Evolutionary conservation across 148 eudicot genomes (phyloP).

Genomic region (Tetragonia tetragonoides): DNA sequence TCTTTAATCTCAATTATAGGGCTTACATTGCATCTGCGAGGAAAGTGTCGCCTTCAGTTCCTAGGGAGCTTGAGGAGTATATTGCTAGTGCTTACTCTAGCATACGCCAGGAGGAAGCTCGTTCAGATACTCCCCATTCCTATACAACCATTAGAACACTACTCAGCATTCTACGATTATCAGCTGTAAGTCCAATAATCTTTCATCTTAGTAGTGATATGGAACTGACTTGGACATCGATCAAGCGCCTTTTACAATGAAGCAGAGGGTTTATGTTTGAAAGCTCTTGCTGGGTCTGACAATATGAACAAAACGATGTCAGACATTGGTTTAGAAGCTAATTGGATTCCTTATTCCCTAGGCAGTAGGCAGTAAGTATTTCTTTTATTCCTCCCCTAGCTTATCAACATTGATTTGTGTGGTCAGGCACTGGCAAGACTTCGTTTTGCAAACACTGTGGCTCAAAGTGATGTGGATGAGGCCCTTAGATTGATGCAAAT

Average conservation of each 20-base stretch:
- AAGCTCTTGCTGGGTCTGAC: neutral
- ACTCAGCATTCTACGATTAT: constrained; percentile 93
- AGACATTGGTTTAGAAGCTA: neutral
- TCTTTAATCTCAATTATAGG: constrained; percentile 39
- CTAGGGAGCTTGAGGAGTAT: constrained; percentile 88
- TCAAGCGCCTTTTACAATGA: neutral
- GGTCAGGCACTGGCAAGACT: constrained; percentile 96
- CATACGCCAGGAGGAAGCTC: constrained; percentile 93
- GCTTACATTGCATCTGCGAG: constrained; percentile 95
- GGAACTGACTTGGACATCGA: neutral
- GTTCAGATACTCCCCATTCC: constrained; percentile 84
- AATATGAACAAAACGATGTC: neutral
- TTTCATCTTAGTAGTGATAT: neutral
- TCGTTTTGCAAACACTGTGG: constrained; percentile 75
- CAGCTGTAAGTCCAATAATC: constrained; percentile 68
- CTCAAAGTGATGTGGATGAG: constrained; percentile 97
- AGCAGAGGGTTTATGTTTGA: too few relatives aligned
- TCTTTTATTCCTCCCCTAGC: neutral
- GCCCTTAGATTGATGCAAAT: constrained; percentile 93
- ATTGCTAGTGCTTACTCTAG: constrained; percentile 91
- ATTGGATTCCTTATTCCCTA: neutral
- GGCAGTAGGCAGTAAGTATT: neutral
- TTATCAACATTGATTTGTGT: neutral
- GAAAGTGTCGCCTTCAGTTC: constrained; percentile 74
- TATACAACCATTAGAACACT: constrained; percentile 94